Evolutionary conservation across 352 stramenopile genomes (phyloP), one percentile per base, ranked within the genome.

Genomic region (Blastocystis sp.): DNA sequence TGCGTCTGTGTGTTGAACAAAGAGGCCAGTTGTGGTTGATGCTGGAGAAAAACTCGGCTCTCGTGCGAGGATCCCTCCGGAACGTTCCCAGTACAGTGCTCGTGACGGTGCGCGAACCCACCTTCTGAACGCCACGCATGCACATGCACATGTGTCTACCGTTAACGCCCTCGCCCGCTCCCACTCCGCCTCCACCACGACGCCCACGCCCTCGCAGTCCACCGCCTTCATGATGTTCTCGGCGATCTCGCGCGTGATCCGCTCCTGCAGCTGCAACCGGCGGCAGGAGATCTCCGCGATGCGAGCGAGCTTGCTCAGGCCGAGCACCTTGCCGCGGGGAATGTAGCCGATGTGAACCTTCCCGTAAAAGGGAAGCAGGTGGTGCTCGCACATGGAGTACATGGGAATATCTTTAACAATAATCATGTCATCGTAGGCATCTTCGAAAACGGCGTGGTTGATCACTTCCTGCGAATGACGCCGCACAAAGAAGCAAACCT

Each of bases 341-440:
- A 98, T 97, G 89, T 95, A 96, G 38, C 91, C 92, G 86, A 96
- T 93, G 87, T 94, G 92, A 65, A 95, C 94, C 74, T 97, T 97
- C 76, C 97, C 97, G n/a, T 93, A 95, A 91, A 99, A 99, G 28
- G 97, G 97, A 64, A 99, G 94, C 94, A 99, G 97, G 91, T 99
- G 97, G 92, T 99, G 97, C 91, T 99, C 97, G 89, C 97, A 99
- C 90, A 99, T 93, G 88, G 93, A 97, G 91, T 98, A 96, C 65
- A 99, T 94, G 88, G 98, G 95, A 91, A 99, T 99, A 91, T 99
- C 95, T 84, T 95, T 94, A 11, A 99, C 96, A 71, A 99, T 95
- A 23, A 99, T 96, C 94, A 99, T 98, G 90, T 98, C 96, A 89
- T 97, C 93, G 89, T 98, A 94, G 88, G 91, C 90, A 90, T 99